Conservation (phyloP, 2,329 filamentous ascomycete genomes). For the Cladophialophora psammophila region DNA sequence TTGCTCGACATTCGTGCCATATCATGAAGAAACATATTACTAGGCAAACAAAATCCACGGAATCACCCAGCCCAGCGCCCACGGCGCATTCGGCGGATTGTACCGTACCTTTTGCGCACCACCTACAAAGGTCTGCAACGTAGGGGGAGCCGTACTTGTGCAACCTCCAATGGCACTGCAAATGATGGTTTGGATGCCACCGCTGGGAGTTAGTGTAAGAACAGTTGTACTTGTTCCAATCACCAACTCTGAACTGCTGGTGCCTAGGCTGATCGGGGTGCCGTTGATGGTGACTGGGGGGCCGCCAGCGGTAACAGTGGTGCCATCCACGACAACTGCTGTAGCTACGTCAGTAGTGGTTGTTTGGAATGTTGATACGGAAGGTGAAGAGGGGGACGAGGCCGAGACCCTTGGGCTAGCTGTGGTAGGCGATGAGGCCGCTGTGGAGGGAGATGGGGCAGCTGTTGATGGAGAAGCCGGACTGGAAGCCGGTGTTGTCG, state of each 20-base stretch:
- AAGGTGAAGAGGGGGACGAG: background rate
- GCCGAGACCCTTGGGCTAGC: background rate
- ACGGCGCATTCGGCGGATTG: background rate
- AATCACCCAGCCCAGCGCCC: background rate
- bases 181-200: background rate
- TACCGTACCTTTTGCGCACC: background rate
- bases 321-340: background rate
- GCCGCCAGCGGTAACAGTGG: background rate
- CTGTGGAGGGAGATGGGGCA: background rate
- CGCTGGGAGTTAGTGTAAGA: background rate
- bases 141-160: background rate
- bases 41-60: background rate
- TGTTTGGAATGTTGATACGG: background rate
- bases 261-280: background rate
- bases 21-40: background rate
- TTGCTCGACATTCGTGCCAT: background rate
- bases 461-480: background rate
- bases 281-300: background rate
- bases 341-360: background rate
- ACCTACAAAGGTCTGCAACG: background rate
- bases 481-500: background rate
- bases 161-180: background rate
- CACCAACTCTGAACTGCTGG: background rate
- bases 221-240: background rate
- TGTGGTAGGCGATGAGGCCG: background rate